A percentile compares a stretch with the other conserved stretches of the same genome.
Evolutionary conservation across 2,329 filamentous ascomycete genomes (phyloP).

Genomic region (Fusarium tanahbumbuense): DNA sequence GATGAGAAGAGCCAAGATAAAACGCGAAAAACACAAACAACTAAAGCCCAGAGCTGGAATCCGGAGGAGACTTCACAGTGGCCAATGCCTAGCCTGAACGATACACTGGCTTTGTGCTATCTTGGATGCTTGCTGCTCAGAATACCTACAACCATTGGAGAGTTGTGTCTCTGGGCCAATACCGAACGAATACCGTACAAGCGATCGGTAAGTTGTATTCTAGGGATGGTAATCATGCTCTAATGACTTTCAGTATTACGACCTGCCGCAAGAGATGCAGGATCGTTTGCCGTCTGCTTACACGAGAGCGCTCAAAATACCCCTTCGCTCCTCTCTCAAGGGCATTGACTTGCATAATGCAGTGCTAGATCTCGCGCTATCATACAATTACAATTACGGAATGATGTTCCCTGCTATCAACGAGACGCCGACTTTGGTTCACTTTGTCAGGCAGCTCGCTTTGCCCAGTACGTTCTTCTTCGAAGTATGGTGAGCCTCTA

Average conservation of each 20-base stretch:
- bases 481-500: neutral
- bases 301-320: slow-evolving; percentile 67
- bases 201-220: slow-evolving; percentile 65
- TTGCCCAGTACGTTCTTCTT: slow-evolving; percentile 71
- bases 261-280: slow-evolving; percentile 73
- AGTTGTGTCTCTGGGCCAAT: slow-evolving; percentile 76
- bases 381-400: slow-evolving; percentile 75
- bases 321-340: slow-evolving; percentile 55
- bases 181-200: slow-evolving; percentile 78
- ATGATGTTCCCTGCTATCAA: slow-evolving; percentile 81
- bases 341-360: slow-evolving; percentile 72
- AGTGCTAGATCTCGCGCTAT: slow-evolving; percentile 70
- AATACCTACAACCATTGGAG: slow-evolving; percentile 79
- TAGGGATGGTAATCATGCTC: neutral
- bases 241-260: slow-evolving; percentile 57
- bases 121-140: slow-evolving; percentile 79
- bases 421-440: slow-evolving; percentile 72
- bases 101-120: slow-evolving; percentile 84
- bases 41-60: slow-evolving; percentile 58
- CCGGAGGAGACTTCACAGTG: slow-evolving; percentile 60
- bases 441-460: slow-evolving; percentile 76
- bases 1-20: slow-evolving; percentile 29
- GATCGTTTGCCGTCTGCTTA: slow-evolving; percentile 72
- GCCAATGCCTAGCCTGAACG: slow-evolving; percentile 74
- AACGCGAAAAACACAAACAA: slow-evolving; percentile 34